Conservation (phyloP, 495 filamentous ascomycete species). For the Tuber indicum region DNA sequence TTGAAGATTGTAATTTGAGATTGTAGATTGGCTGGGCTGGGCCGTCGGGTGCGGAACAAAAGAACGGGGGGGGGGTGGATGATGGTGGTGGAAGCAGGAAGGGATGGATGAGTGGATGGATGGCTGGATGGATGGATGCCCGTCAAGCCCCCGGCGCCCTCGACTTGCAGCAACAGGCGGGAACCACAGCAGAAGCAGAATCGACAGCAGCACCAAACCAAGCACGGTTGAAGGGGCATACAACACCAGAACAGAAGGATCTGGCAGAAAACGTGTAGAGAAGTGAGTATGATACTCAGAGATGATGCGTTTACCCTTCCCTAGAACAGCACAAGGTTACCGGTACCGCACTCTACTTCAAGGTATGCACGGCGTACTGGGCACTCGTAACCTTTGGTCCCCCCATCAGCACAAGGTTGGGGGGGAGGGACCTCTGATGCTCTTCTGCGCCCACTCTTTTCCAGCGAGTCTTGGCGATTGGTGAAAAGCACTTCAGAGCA, state of each 20-base stretch:
- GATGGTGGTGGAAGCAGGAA: slow-evolving; percentile 14
- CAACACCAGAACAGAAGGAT: not conserved
- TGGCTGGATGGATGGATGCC: slow-evolving; percentile 18
- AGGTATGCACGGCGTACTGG: not conserved
- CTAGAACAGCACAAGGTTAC: not conserved
- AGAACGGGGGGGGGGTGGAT: slow-evolving; percentile 16
- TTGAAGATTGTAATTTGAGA: slow-evolving; percentile 18
- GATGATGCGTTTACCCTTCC: not conserved
- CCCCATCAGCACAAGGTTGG: not conserved
- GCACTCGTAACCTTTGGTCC: not conserved
- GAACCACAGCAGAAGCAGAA: not conserved
- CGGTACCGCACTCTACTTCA: not conserved
- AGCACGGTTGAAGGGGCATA: not conserved
- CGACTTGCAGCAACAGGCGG: slow-evolving; percentile 2
- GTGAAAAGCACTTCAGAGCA: not conserved
- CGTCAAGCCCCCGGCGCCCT: slow-evolving; percentile 19
- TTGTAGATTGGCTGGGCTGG: slow-evolving; percentile 27
- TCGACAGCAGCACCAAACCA: not conserved
- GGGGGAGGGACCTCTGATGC: not conserved
- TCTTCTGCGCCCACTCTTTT: not conserved
- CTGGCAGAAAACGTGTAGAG: not conserved
- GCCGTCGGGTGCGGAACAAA: slow-evolving; percentile 20
- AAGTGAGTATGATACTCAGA: not conserved
- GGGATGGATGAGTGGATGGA: slow-evolving; percentile 15
- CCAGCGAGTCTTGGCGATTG: not conserved